Percentiles rank a stretch among this genome's conserved stretches.
phyloP scores from a whole-genome alignment of 225 moss, liverwort and hornwort species.

The Ulota crispa region DNA sequence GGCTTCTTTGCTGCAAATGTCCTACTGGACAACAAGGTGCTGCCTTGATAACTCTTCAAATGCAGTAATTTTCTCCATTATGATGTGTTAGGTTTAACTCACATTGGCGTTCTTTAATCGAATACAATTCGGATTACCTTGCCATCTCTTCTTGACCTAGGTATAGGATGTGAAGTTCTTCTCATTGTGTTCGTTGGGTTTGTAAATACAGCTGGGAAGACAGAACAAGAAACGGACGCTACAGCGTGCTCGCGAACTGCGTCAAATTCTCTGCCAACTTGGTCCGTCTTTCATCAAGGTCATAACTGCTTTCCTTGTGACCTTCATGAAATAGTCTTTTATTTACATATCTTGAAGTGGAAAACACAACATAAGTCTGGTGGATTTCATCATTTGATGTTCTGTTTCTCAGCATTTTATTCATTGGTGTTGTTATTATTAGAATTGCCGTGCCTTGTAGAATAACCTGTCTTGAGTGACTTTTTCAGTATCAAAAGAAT shows the following conservation, averaged over 20 bases:
- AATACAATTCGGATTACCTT: background rate
- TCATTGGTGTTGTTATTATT: background rate
- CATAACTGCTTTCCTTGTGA: slow-evolving; percentile 5
- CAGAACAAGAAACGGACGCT: slow-evolving; percentile 39
- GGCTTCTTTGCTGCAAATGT: slow-evolving; percentile 61
- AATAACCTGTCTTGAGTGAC: slow-evolving; percentile 1
- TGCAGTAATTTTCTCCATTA: background rate
- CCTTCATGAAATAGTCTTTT: background rate
- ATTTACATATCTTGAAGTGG: background rate
- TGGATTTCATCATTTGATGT: slow-evolving; percentile 5
- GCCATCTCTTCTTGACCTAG: background rate
- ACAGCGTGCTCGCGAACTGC: slow-evolving; percentile 62
- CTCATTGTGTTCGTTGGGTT: slow-evolving; percentile 17
- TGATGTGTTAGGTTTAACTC: background rate
- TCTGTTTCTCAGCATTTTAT: background rate
- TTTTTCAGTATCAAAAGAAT: background rate
- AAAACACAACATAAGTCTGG: background rate
- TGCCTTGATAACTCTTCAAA: slow-evolving; percentile 5
- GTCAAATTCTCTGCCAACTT: slow-evolving; percentile 65
- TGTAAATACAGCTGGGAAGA: slow-evolving; percentile 42
- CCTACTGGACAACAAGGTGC: slow-evolving; percentile 62
- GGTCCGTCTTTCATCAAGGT: slow-evolving; percentile 75
- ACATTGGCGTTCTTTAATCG: background rate
- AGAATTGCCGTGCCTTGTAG: background rate
- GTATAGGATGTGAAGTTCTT: slow-evolving; percentile 4